Conservation (phyloP, 139 green algal species). For the Picocystis salinarum region DNA sequence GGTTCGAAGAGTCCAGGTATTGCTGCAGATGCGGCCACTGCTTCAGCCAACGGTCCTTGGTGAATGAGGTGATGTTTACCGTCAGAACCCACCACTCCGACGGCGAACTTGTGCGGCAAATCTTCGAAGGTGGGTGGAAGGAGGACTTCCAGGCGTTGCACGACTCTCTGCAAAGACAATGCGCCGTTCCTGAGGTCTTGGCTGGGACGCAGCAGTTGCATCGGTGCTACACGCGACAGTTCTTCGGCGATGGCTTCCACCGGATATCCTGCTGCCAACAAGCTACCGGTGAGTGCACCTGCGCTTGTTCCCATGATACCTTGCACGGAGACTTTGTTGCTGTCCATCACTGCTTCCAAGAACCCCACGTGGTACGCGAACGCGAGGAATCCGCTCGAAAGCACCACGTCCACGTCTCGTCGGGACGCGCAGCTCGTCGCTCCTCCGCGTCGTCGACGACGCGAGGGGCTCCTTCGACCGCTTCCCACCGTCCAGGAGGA, state of each 20-base stretch:
- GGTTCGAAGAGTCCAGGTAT: slow-evolving; percentile 61
- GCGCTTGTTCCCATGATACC: slow-evolving; percentile 62
- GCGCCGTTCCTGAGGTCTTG: slow-evolving; percentile 44
- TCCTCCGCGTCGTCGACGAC: too few species aligned
- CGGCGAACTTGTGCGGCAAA: slow-evolving; percentile 50
- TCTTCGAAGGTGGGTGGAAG: slow-evolving; percentile 63
- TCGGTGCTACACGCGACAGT: slow-evolving; percentile 39
- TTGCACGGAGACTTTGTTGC: slow-evolving; percentile 9
- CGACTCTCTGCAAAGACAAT: slow-evolving; percentile 44
- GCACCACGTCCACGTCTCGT: slow-evolving; percentile 54
- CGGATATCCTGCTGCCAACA: slow-evolving; percentile 56
- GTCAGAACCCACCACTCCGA: slow-evolving; percentile 31
- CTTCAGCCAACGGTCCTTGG: slow-evolving; percentile 50
- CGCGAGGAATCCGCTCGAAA: slow-evolving; percentile 64
- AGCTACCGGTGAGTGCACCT: slow-evolving; percentile 48
- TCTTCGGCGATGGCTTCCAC: slow-evolving; percentile 29
- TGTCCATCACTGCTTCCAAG: slow-evolving; percentile 44
- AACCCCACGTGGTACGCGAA: slow-evolving; percentile 69
- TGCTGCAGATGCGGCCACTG: slow-evolving; percentile 63
- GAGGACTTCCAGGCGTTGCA: slow-evolving; percentile 38
- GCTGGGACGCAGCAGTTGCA: slow-evolving; percentile 33
- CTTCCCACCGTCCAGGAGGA: too few species aligned
- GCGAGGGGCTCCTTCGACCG: too few species aligned
- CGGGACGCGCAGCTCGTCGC: too few species aligned
- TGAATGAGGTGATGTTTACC: slow-evolving; percentile 48